A percentile compares a stretch with the other conserved stretches of the same genome.
These are phyloP conservation scores for Aureobasidium subglaciale DNA, from an alignment of 2,329 filamentous ascomycete genomes.

Conservation along the genomic window DNA sequence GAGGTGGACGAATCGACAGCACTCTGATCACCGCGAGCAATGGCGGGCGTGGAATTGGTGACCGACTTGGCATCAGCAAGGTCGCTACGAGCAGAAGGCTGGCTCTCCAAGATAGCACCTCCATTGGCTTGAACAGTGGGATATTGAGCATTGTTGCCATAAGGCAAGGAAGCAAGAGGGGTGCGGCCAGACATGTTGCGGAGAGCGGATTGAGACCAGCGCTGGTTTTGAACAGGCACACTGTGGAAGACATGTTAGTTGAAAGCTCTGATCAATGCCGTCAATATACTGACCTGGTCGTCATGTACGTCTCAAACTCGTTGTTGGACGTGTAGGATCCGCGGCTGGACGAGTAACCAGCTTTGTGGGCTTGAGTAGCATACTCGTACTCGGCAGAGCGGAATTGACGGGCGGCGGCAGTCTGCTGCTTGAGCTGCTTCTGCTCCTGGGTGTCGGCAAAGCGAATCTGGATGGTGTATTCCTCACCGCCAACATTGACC, in stretches of 20 bases:
- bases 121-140: conserved; percentile 3
- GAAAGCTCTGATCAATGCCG: background rate
- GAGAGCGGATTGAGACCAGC: conserved; percentile 28
- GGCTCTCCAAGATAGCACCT: conserved; percentile 14
- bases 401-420: conserved; percentile 89
- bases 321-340: conserved; percentile 23
- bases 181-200: conserved; percentile 21
- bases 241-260: conserved; percentile 5
- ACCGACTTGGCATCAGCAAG: conserved; percentile 10
- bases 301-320: conserved; percentile 33
- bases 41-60: conserved; percentile 11
- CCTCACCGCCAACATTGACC: conserved; percentile 56
- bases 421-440: conserved; percentile 94
- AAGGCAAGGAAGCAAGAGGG: conserved; percentile 23
- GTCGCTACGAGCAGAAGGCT: conserved; percentile 14
- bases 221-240: conserved; percentile 29
- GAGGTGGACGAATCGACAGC: conserved; percentile 11
- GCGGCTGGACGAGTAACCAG: conserved; percentile 19
- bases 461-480: conserved; percentile 82
- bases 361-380: conserved; percentile 27
- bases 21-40: conserved; percentile 16
- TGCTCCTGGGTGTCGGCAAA: conserved; percentile 96
- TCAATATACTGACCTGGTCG: conserved; percentile 17
- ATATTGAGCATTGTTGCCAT: conserved; percentile 22
- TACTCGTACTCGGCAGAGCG: conserved; percentile 81